These are phyloP conservation scores for Acer campestre DNA, from an alignment of 345 rosid genomes.

Conservation along the genomic window DNA sequence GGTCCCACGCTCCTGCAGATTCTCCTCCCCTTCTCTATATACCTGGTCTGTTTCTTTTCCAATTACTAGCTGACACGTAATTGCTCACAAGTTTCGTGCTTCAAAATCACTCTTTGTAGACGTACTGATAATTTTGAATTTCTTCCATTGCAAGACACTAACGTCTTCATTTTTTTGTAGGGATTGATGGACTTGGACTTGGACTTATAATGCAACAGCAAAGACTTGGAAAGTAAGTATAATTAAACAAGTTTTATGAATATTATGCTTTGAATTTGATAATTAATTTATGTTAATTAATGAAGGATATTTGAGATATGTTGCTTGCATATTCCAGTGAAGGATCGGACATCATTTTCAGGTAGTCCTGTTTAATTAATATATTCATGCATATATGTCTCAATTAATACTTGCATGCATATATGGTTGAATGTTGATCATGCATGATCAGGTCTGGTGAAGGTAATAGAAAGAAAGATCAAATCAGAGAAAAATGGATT, in stretches of 20 bases:
- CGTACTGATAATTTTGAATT: no score
- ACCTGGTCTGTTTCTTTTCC: constrained; percentile 15
- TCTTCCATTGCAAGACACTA: no score
- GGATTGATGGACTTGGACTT: constrained; percentile 12
- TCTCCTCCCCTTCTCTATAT: no score
- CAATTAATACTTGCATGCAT: no score
- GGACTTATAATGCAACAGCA: no score
- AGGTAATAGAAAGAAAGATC: constrained; percentile 52
- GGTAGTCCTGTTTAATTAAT: constrained; percentile 31
- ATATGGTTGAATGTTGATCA: no score
- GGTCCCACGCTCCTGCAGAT: constrained; percentile 7
- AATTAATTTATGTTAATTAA: not conserved
- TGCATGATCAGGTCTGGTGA: constrained; percentile 48
- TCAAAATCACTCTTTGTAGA: not conserved
- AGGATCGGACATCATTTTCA: constrained; percentile 63
- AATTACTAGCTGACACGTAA: no score
- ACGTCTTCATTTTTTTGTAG: constrained; percentile 21
- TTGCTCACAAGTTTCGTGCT: no score
- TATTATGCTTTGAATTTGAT: not conserved
- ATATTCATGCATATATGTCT: no score
- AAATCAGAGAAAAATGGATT: constrained; percentile 36
- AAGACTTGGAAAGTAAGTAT: no score
- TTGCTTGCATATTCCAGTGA: constrained; percentile 82
- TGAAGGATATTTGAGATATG: constrained; percentile 67
- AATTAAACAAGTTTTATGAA: no score